Evolutionary conservation across 768 basidiomycete species (phyloP).

Genomic region (Leccinellum rugosiceps): DNA sequence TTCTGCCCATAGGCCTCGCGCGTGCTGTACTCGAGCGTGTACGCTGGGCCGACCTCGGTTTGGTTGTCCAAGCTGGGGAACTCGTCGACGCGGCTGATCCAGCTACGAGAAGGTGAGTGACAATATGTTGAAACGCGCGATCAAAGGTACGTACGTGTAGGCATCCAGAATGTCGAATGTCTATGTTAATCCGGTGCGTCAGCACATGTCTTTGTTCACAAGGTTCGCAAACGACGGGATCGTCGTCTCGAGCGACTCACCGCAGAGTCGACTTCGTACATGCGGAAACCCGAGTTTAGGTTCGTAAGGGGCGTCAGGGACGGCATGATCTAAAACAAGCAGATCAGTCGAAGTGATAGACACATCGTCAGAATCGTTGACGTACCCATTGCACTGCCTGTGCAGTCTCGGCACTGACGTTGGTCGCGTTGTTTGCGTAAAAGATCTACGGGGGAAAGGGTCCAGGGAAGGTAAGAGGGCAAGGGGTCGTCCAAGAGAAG

Average conservation of each 20-base stretch:
- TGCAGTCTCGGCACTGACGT: slow-evolving; percentile 52
- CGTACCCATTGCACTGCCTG: slow-evolving; percentile 46
- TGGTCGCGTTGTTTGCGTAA: slow-evolving; percentile 67
- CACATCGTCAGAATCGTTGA: background rate
- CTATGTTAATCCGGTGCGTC: slow-evolving; percentile 29
- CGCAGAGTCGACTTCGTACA: slow-evolving; percentile 39
- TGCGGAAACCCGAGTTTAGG: slow-evolving; percentile 68
- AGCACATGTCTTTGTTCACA: background rate
- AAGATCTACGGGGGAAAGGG: slow-evolving; percentile 47
- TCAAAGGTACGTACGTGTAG: slow-evolving; percentile 51
- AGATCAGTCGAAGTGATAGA: background rate
- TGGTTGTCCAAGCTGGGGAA: slow-evolving; percentile 58
- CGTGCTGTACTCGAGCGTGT: slow-evolving; percentile 59
- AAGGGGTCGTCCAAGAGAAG: background rate
- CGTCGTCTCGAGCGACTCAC: slow-evolving; percentile 14
- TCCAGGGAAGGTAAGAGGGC: background rate
- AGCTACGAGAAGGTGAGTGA: slow-evolving; percentile 37
- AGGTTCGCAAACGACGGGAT: background rate
- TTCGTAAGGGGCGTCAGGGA: slow-evolving; percentile 65
- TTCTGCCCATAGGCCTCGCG: slow-evolving; percentile 59
- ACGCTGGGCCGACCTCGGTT: slow-evolving; percentile 55
- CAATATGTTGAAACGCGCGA: background rate
- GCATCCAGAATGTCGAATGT: slow-evolving; percentile 74
- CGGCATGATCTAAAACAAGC: slow-evolving; percentile 34
- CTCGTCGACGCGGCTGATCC: slow-evolving; percentile 58